phyloP scores from a whole-genome alignment of 2,329 filamentous ascomycete species.

The Cladosporium velox region DNA sequence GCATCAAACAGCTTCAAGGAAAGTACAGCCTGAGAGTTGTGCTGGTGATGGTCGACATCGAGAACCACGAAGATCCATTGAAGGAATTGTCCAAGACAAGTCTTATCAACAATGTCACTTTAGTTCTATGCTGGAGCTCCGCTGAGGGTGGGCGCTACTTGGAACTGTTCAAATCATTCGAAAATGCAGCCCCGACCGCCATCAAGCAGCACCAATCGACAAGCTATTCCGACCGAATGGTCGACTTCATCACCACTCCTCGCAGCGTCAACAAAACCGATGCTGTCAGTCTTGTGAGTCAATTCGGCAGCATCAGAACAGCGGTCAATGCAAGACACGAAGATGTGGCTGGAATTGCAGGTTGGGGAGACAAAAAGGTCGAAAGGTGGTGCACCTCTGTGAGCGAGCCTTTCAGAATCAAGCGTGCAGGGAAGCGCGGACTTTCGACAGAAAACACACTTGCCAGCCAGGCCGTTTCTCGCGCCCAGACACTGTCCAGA shows the following conservation, averaged over 20 bases:
- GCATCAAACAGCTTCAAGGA: conserved; percentile 79
- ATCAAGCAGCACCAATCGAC: conserved; percentile 85
- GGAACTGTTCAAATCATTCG: conserved; percentile 92
- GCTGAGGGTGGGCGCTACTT: conserved; percentile 92
- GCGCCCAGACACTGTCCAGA: conserved; percentile 30
- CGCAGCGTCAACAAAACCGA: conserved; percentile 93
- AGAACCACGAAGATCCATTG: conserved; percentile 86
- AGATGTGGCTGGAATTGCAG: conserved; percentile 78
- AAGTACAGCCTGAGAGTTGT: conserved; percentile 86
- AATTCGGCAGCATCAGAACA: conserved; percentile 84
- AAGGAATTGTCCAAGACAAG: conserved; percentile 92
- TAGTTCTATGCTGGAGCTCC: conserved; percentile 92
- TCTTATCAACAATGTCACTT: conserved; percentile 85
- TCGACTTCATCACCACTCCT: conserved; percentile 90
- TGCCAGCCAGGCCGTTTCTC: conserved; percentile 30
- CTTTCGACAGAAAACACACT: conserved; percentile 40
- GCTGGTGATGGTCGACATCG: conserved; percentile 90
- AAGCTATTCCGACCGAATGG: conserved; percentile 80
- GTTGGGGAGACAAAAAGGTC: conserved; percentile 96
- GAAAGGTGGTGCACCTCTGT: conserved; percentile 80
- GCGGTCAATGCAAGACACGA: conserved; percentile 87
- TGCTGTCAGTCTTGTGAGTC: conserved; percentile 83
- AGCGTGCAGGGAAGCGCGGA: conserved; percentile 65
- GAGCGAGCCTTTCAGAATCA: conserved; percentile 79
- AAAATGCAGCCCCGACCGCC: conserved; percentile 77